These are phyloP conservation scores for Torrubiellomyces zombiae DNA, from an alignment of 2,329 filamentous ascomycete species.

Conservation along the genomic window DNA sequence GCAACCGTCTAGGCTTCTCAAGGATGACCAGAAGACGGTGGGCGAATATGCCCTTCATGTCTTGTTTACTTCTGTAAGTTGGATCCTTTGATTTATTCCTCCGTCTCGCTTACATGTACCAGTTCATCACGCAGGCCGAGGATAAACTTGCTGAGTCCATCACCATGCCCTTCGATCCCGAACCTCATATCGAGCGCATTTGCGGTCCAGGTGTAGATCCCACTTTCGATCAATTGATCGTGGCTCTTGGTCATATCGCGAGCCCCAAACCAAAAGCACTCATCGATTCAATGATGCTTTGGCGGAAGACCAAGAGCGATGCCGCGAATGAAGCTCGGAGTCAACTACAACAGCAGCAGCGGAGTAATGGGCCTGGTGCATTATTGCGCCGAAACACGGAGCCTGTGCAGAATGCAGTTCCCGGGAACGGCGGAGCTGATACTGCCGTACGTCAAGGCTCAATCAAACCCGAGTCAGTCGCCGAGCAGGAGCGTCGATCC, in stretches of 20 bases:
- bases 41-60: constrained; percentile 95
- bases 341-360: constrained; percentile 37
- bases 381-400: constrained; percentile 61
- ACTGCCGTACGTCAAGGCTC: constrained; percentile 18
- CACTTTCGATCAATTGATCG: constrained; percentile 85
- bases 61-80: constrained; percentile 70
- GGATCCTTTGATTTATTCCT: not conserved
- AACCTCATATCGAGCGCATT: constrained; percentile 72
- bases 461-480: constrained; percentile 51
- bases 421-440: constrained; percentile 10
- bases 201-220: constrained; percentile 82
- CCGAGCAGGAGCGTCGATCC: constrained; percentile 72
- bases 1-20: constrained; percentile 53
- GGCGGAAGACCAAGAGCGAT: constrained; percentile 93
- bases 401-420: constrained; percentile 36
- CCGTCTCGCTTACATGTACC: constrained; percentile 5
- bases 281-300: constrained; percentile 95
- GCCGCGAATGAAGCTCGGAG: constrained; percentile 53
- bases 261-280: constrained; percentile 85
- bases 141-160: constrained; percentile 87
- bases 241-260: constrained; percentile 84
- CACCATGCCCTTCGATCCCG: constrained; percentile 59
- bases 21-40: constrained; percentile 77
- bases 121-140: constrained; percentile 93
- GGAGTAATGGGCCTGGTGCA: constrained; percentile 24